These are phyloP conservation scores for Cucurbita pepo DNA, from an alignment of 306 rosid species.

Conservation along the genomic window DNA sequence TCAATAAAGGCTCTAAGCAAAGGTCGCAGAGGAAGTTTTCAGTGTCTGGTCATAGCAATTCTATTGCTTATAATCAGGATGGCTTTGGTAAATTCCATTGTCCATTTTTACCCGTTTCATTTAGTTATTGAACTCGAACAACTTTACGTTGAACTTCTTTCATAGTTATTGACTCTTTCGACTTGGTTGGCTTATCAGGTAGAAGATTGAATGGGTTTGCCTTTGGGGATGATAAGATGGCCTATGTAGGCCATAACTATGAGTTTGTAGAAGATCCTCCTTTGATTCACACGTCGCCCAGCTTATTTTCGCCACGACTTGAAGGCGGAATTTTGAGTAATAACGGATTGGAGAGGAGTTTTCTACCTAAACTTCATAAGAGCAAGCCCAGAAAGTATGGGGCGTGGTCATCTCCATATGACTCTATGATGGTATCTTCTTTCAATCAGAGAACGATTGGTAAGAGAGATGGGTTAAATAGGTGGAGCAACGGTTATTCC, in stretches of 20 bases:
- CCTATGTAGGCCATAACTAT: slow-evolving; percentile 38
- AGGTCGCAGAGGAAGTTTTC: slow-evolving; percentile 68
- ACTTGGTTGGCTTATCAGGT: slow-evolving; percentile 27
- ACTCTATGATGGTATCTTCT: slow-evolving; percentile 17
- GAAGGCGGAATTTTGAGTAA: slow-evolving; percentile 33
- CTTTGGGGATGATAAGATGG: slow-evolving; percentile 45
- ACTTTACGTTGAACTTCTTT: slow-evolving; percentile 1
- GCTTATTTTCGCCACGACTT: slow-evolving; percentile 46
- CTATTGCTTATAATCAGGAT: slow-evolving; percentile 44
- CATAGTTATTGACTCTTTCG: not conserved
- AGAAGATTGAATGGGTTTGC: slow-evolving; percentile 56
- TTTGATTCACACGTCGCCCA: slow-evolving; percentile 37
- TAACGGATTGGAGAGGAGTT: slow-evolving; percentile 44
- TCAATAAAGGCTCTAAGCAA: slow-evolving; percentile 64
- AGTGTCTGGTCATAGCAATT: slow-evolving; percentile 41
- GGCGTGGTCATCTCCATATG: slow-evolving; percentile 22
- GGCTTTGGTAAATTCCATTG: slow-evolving; percentile 38
- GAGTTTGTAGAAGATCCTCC: slow-evolving; percentile 77
- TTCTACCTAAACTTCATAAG: slow-evolving; percentile 27
- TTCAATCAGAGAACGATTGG: slow-evolving; percentile 25
- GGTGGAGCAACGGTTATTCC: slow-evolving; percentile 22
- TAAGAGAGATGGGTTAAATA: slow-evolving; percentile 32
- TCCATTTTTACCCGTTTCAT: not conserved
- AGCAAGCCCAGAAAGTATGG: slow-evolving; percentile 43
- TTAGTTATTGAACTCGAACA: not conserved